These are phyloP conservation scores for Sporothrix luriei DNA, from an alignment of 2,329 filamentous ascomycete species.

Conservation along the genomic window DNA sequence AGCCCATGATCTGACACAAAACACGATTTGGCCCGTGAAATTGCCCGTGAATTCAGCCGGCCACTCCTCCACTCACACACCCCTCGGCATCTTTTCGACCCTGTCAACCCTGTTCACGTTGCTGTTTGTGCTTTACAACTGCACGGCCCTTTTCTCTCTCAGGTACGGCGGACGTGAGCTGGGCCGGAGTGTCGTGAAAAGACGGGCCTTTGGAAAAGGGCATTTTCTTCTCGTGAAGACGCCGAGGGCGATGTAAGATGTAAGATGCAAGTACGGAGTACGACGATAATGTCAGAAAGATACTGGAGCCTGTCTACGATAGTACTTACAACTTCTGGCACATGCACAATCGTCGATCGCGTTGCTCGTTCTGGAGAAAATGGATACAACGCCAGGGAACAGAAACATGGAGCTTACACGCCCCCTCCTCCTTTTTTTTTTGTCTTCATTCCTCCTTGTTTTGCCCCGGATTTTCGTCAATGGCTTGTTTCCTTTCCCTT, in stretches of 20 bases:
- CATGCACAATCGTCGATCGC: slow-evolving; percentile 8
- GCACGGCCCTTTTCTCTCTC: background rate
- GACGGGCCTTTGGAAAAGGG: slow-evolving; percentile 5
- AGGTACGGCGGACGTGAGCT: background rate
- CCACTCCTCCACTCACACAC: background rate
- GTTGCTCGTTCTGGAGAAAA: background rate
- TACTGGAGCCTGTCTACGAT: too few species aligned
- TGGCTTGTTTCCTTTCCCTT: slow-evolving; percentile 23
- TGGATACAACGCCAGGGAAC: slow-evolving; percentile 17
- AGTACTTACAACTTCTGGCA: background rate
- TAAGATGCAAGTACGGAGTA: background rate
- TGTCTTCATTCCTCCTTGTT: background rate
- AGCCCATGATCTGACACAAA: slow-evolving; percentile 24
- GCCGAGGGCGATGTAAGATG: background rate
- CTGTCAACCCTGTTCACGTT: background rate
- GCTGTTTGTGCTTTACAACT: background rate
- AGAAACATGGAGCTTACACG: background rate
- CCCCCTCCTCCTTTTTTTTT: slow-evolving; percentile 5
- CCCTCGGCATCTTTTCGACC: background rate
- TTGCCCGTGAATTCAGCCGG: slow-evolving; percentile 27
- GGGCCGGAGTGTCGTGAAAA: background rate
- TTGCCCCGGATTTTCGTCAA: slow-evolving; percentile 30
- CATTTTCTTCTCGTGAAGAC: background rate
- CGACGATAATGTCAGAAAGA: background rate
- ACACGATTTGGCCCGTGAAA: slow-evolving; percentile 26